Evolutionary conservation across 2,329 filamentous ascomycete genomes (phyloP).

Genomic region (Chrysoporthe deuterocubensis): DNA sequence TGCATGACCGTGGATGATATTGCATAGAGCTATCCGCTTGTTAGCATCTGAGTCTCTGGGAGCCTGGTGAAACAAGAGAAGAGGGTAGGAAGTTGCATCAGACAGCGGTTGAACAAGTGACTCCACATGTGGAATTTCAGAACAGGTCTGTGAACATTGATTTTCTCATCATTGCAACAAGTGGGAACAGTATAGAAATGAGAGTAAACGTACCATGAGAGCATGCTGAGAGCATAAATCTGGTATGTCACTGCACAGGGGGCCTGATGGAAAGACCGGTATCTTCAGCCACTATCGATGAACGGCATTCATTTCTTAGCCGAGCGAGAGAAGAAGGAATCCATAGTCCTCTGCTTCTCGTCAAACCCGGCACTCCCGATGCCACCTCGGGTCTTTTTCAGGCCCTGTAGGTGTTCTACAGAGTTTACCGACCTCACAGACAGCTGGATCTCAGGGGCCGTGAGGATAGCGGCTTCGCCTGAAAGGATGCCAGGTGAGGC

Average conservation of each 20-base stretch:
- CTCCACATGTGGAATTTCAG: conserved; percentile 72
- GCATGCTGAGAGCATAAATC: neutral
- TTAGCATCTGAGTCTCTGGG: conserved; percentile 23
- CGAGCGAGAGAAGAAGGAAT: conserved; percentile 67
- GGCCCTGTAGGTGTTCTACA: conserved; percentile 69
- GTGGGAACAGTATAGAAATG: conserved; percentile 22
- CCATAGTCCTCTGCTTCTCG: conserved; percentile 73
- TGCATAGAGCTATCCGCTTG: conserved; percentile 5
- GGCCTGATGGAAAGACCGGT: conserved; percentile 15
- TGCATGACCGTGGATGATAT: neutral
- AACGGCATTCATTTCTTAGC: conserved; percentile 53
- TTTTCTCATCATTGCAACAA: conserved; percentile 71
- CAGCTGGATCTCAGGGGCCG: conserved; percentile 33
- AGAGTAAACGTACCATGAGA: conserved; percentile 44
- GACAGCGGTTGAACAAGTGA: conserved; percentile 82
- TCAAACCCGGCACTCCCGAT: conserved; percentile 81
- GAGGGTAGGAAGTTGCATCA: conserved; percentile 49
- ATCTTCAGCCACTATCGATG: conserved; percentile 34
- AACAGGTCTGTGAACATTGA: conserved; percentile 83
- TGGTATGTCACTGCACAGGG: neutral
- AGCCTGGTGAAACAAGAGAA: conserved; percentile 10
- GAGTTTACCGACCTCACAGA: conserved; percentile 68
- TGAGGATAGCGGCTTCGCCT: no score
- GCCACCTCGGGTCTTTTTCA: conserved; percentile 81
- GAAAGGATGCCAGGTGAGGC: neutral